Conservation (phyloP, 2,329 filamentous ascomycete genomes). For the Aaosphaeria arxii region DNA sequence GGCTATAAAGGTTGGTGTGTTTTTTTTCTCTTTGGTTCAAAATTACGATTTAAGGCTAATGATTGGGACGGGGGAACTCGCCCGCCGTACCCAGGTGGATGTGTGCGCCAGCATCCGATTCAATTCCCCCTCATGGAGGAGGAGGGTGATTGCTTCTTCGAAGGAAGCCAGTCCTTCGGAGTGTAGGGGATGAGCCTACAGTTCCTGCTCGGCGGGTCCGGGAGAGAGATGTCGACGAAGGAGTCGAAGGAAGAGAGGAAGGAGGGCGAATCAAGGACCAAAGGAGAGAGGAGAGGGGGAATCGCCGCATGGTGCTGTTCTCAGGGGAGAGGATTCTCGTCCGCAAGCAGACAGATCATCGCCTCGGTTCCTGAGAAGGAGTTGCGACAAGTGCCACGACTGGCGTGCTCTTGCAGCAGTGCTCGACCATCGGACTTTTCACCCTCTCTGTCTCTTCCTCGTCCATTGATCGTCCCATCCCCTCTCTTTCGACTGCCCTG, state of each 20-base stretch:
- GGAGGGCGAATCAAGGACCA: no score
- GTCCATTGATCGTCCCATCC: no score
- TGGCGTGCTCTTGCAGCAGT: slow-evolving; percentile 20
- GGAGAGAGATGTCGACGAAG: no score
- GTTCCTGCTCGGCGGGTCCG: slow-evolving; percentile 11
- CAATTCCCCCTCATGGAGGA: slow-evolving; percentile 28
- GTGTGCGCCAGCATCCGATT: slow-evolving; percentile 49
- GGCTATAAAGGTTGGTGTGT: background rate
- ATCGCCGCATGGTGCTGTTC: no score
- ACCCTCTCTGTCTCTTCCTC: background rate
- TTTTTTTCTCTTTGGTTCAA: slow-evolving; percentile 39
- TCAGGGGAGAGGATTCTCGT: slow-evolving; percentile 11
- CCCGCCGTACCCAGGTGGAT: no score
- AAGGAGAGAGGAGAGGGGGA: background rate
- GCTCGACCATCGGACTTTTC: slow-evolving; percentile 15
- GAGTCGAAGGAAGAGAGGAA: no score
- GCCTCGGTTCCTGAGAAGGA: slow-evolving; percentile 14
- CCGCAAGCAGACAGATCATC: slow-evolving; percentile 37
- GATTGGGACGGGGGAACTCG: slow-evolving; percentile 23
- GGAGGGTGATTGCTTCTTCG: slow-evolving; percentile 33
- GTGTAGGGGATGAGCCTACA: slow-evolving; percentile 56
- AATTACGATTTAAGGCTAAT: slow-evolving; percentile 38
- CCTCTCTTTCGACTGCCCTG: no score
- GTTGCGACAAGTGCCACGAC: slow-evolving; percentile 19
- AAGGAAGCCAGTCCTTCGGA: slow-evolving; percentile 44